Evolutionary conservation across 257 asterid species (phyloP).

Genomic region (Solanum clarkiae): DNA sequence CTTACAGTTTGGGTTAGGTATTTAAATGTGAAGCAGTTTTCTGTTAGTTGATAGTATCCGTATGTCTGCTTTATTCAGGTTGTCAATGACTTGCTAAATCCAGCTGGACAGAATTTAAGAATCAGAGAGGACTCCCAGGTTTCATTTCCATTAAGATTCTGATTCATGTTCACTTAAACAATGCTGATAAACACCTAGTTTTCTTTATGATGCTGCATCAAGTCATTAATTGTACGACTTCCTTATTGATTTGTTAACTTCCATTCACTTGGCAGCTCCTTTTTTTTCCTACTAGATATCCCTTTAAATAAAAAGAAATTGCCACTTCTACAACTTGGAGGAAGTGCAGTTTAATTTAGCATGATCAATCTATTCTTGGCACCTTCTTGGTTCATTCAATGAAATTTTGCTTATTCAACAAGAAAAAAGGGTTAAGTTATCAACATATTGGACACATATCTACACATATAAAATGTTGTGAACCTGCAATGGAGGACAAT

Average conservation of each 20-base stretch:
- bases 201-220: background rate
- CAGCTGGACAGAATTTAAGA: slow-evolving; percentile 97
- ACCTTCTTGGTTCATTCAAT: background rate
- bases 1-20: background rate
- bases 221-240: background rate
- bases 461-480: background rate
- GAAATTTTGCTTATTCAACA: background rate
- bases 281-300: background rate
- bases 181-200: background rate
- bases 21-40: slow-evolving; percentile 2
- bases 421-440: background rate
- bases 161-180: background rate
- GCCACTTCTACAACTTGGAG: background rate
- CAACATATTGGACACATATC: background rate
- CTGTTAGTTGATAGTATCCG: background rate
- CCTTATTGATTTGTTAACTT: background rate
- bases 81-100: slow-evolving; percentile 93
- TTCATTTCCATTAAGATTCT: background rate
- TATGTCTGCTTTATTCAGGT: slow-evolving; percentile 36
- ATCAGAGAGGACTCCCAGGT: slow-evolving; percentile 97
- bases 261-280: background rate
- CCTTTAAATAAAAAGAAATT: background rate
- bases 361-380: background rate
- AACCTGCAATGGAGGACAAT: background rate
- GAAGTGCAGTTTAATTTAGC: background rate